Evolutionary conservation across 192 early-diverging fungal genomes (phyloP).

Genomic region (Diversispora epigaea): DNA sequence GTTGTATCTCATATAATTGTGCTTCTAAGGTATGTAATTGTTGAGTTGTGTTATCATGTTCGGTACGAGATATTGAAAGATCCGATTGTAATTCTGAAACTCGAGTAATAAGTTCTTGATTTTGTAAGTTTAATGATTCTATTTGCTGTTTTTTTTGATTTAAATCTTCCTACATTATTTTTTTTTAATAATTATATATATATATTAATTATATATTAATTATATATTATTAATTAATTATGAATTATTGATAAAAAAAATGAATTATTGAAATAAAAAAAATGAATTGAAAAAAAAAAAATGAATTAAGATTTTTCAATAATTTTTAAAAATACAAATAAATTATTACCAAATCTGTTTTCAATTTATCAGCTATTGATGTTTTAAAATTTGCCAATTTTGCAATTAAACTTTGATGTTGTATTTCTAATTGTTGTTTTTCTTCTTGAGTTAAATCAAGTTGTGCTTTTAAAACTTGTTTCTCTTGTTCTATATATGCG

Average conservation of each 20-base stretch:
- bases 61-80: constrained; percentile 44
- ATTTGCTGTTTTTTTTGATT: constrained; percentile 57
- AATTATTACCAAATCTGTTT: constrained; percentile 66
- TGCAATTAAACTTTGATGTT: constrained; percentile 71
- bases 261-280: background rate
- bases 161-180: constrained; percentile 45
- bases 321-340: constrained; percentile 41
- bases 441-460: constrained; percentile 44
- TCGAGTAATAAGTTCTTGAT: constrained; percentile 57
- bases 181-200: too few species aligned
- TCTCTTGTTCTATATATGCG: background rate
- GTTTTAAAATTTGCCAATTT: constrained; percentile 79
- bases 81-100: constrained; percentile 53
- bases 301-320: constrained; percentile 34
- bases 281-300: background rate
- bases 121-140: constrained; percentile 55
- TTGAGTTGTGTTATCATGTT: constrained; percentile 45
- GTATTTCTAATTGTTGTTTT: constrained; percentile 50
- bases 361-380: constrained; percentile 75
- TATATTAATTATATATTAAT: too few species aligned
- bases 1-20: constrained; percentile 62
- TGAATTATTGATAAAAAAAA: constrained; percentile 4
- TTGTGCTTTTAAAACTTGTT: constrained; percentile 3
- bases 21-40: constrained; percentile 59
- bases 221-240: too few species aligned